These are phyloP conservation scores for Panaeolus cyanescens DNA, from an alignment of 768 basidiomycete genomes.

Conservation along the genomic window DNA sequence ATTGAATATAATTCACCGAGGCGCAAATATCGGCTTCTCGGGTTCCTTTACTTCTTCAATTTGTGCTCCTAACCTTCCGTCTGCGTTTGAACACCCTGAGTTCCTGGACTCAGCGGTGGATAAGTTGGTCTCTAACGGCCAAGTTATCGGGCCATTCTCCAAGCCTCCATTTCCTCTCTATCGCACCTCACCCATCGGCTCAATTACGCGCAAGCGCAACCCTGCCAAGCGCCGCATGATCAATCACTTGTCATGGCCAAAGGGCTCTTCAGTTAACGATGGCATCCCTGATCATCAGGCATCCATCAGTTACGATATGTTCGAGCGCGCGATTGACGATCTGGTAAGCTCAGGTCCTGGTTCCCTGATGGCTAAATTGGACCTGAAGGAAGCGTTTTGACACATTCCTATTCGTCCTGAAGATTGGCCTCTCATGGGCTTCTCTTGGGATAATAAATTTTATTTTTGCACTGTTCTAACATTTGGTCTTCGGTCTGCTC, in stretches of 20 bases:
- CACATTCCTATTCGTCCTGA: slow-evolving; percentile 31
- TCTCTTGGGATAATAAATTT: slow-evolving; percentile 25
- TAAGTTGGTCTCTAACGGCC: slow-evolving; percentile 2
- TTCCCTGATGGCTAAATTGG: slow-evolving; percentile 34
- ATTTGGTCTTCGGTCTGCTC: slow-evolving; percentile 33
- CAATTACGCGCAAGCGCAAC: slow-evolving; percentile 18
- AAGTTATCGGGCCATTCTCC: slow-evolving; percentile 21
- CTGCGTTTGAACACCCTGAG: slow-evolving; percentile 15
- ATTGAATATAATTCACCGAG: slow-evolving; percentile 27
- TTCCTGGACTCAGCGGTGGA: slow-evolving; percentile 7
- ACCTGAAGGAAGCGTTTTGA: slow-evolving; percentile 36
- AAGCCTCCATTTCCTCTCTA: slow-evolving; percentile 18
- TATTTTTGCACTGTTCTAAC: slow-evolving; percentile 31
- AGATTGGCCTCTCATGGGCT: slow-evolving; percentile 35
- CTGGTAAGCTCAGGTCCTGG: slow-evolving; percentile 24
- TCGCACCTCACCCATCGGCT: slow-evolving; percentile 24
- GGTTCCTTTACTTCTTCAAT: slow-evolving; percentile 9
- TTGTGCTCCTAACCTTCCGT: slow-evolving; percentile 27
- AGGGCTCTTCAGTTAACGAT: slow-evolving; percentile 26
- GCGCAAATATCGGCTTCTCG: slow-evolving; percentile 27
- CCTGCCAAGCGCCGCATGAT: slow-evolving; percentile 24
- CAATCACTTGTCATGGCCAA: slow-evolving; percentile 32
- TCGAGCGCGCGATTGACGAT: slow-evolving; percentile 22
- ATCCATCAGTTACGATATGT: slow-evolving; percentile 29
- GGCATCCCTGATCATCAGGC: slow-evolving; percentile 32